These are phyloP conservation scores for Emericellopsis cladophorae DNA, from an alignment of 2,329 filamentous ascomycete species.

Conservation along the genomic window DNA sequence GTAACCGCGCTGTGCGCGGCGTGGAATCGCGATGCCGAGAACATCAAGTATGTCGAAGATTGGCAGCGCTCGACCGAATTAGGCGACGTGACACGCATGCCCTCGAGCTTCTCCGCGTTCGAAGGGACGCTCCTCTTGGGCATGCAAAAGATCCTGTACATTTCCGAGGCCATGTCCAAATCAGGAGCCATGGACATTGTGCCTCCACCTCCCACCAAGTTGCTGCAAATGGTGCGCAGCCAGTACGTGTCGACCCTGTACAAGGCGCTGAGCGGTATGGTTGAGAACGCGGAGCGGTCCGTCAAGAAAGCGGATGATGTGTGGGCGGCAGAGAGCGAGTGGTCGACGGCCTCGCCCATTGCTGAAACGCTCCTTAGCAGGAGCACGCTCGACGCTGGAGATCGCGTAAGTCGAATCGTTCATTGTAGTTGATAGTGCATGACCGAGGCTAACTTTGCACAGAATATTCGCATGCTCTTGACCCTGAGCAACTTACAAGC, in stretches of 20 bases:
- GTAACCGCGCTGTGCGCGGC: constrained; percentile 76
- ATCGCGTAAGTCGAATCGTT: constrained; percentile 32
- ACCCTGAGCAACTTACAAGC: constrained; percentile 86
- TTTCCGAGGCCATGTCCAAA: constrained; percentile 72
- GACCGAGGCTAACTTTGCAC: constrained; percentile 8
- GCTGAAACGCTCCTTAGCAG: constrained; percentile 24
- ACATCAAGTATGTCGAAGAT: constrained; percentile 84
- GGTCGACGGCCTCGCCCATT: constrained; percentile 20
- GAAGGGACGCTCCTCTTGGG: constrained; percentile 71
- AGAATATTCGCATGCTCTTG: constrained; percentile 87
- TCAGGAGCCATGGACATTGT: constrained; percentile 66
- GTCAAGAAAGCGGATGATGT: constrained; percentile 51
- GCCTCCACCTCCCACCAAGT: constrained; percentile 70
- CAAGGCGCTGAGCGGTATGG: constrained; percentile 87
- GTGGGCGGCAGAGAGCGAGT: constrained; percentile 38
- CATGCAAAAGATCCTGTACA: constrained; percentile 92
- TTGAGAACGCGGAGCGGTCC: constrained; percentile 83
- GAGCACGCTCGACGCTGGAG: constrained; percentile 39
- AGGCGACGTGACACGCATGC: constrained; percentile 84
- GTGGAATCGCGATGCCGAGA: constrained; percentile 89
- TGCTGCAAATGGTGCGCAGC: constrained; percentile 79
- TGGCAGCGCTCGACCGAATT: constrained; percentile 78
- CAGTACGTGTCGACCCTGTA: constrained; percentile 93
- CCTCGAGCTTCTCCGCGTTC: constrained; percentile 71
- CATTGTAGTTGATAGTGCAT: not conserved